Evolutionary conservation across 2,329 filamentous ascomycete species (phyloP), one percentile per base, ranked within the genome.

Genomic region (Bipolaris gigantea): DNA sequence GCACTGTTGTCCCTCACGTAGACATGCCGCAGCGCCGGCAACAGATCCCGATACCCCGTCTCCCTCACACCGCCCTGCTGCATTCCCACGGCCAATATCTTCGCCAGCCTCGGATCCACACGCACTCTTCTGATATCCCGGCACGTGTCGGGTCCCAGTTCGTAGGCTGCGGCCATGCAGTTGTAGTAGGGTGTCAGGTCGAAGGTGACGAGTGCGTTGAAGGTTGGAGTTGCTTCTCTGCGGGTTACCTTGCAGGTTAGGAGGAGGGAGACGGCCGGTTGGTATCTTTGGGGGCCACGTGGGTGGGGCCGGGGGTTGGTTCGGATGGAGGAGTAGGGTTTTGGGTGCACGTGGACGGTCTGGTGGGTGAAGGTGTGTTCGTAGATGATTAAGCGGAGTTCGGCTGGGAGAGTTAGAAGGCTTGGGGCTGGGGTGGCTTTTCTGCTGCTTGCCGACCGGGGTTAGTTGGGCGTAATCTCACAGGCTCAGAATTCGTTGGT

Each of bases 321-420:
- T 18, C 43, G 44, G 23, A 53, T 16, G 32, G 27, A 16, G 40
- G 50, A 40, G 35, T n/a, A 38, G 35, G 40, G 21, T 27, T 54
- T 54, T 3, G 46, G 51, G 11, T 45, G 40, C 8, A 54, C 36
- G 19, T 42, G 32, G 15, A 55, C 34, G n/a, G 21, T 43, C 30
- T 51, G 35, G 18, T 55, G 42, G 42, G 32, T 21, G 27, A 55
- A 51, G 11, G 42, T 36, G 32, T 51, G 40, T 36, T 55, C 48
- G 36, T 55, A 55, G 16, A 55, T 55, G 18, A 55, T 47, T 6
- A 51, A n/a, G 3, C 52, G 52, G 33, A 55, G 33, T n/a, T 55
- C 52, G 13, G 48, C 38, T 19, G 52, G 52, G 2, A 55, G 33
- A 35, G 32, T 33, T 4, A 55, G 16, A 16, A 55, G 30, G 11